Base-by-base conservation (phyloP, 345 rosid genomes). In the Rhizophora apiculata region DNA sequence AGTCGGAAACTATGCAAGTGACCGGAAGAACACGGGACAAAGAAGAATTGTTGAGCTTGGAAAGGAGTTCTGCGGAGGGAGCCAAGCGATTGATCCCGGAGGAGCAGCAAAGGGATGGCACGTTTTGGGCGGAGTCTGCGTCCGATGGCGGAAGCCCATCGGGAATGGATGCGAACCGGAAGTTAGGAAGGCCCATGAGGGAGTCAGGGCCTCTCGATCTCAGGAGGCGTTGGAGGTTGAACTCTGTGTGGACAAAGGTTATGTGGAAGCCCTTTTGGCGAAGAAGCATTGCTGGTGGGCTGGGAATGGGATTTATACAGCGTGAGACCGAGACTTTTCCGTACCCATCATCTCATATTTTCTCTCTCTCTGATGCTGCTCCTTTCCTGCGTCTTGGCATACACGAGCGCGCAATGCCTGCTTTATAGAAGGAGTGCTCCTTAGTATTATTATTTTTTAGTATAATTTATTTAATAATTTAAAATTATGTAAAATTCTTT, bases 241-340 rank as follows among this genome's bases (percentile, higher is more conserved):
- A 70, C 6, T 62, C 74, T 3, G 73, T 20, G 57, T 68, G 46
- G 27, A 68, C 64, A 46, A 68, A 68, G 29, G 72, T 53, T 10
- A 70, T 54, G 10, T 34, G 54, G 36, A 70, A 70, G 15, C 54
- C 74, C 13, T 36, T 62, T 8, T 18, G 60, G 37, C 62, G 68
- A 24, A 70, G 74, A 34, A 70, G 18, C 31, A 39, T 71, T 27
- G 75, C 57, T 26, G 64, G 63, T 83, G 87, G 6, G 85, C 81
- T 16, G 85, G 83, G 65, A 9, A 79, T 5, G 86, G 85, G 3
- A 82, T 32, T 19, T 78, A 78, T 1, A 82, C 81, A 13, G 60
- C 83, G 37, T 82, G 88, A 34, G 85, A 76, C 30, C 59, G 73
- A 20, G 32, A 18, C 8, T 54, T 63, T 70, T 65, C 69, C 6